Evolutionary conservation across 164 flowering plant species (phyloP).

Genomic region (Amborella trichopoda): DNA sequence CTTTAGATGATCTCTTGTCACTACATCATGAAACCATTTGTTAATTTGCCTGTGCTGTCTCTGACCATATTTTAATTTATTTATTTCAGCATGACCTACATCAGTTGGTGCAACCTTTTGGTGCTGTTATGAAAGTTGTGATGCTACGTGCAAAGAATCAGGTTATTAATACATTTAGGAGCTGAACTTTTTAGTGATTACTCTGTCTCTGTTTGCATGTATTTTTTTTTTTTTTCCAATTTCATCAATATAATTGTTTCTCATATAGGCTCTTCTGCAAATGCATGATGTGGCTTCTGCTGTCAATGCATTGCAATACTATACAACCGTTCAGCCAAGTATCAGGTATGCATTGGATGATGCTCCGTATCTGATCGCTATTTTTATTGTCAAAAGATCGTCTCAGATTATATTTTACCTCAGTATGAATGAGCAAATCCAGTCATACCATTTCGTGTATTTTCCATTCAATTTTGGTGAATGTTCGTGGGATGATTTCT

Average conservation of each 20-base stretch:
- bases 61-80: conserved; percentile 2
- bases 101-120: conserved; percentile 92
- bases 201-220: no score
- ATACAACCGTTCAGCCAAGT: conserved; percentile 69
- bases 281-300: conserved; percentile 91
- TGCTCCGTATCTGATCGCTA: no score
- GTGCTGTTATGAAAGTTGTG: conserved; percentile 76
- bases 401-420: no score
- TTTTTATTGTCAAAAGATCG: no score
- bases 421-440: no score
- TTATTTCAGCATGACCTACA: conserved; percentile 73
- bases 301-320: conserved; percentile 66
- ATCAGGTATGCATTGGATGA: conserved; percentile 63
- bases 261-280: conserved; percentile 79
- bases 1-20: neutral
- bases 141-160: conserved; percentile 98
- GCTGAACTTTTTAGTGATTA: neutral
- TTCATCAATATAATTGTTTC: neutral
- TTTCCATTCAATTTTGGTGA: no score
- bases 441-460: no score
- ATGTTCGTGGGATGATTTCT: no score
- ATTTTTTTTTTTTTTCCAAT: neutral
- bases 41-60: neutral
- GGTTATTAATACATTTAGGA: no score
- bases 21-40: no score